Conservation (phyloP, 2,329 filamentous ascomycete species). For the Pleomassaria siparia region DNA sequence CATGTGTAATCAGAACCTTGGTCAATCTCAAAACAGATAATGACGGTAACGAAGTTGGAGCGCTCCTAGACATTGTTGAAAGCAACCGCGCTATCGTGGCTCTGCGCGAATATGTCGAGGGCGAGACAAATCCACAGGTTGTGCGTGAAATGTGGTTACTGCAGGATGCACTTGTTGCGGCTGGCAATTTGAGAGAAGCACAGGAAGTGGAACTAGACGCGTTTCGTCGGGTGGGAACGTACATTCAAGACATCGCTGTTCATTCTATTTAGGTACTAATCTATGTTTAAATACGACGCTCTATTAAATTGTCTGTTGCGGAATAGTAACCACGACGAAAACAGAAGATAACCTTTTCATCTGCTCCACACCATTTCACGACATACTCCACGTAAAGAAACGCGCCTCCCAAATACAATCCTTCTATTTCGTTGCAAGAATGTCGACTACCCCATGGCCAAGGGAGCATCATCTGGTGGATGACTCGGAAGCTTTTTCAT, state of each 20-base stretch:
- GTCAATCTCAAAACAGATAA: not conserved
- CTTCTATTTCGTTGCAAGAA: not conserved
- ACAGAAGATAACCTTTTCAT: not conserved
- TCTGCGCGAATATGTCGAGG: not conserved
- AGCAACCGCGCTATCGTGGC: not conserved
- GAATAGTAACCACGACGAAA: not conserved
- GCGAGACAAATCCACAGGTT: not conserved
- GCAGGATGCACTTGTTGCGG: not conserved
- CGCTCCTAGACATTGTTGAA: not conserved
- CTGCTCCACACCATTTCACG: not conserved
- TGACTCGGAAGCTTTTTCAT: not conserved
- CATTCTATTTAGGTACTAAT: not conserved
- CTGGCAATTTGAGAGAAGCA: not conserved
- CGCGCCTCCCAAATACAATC: not conserved
- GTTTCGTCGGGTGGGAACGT: not conserved
- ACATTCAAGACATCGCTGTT: not conserved
- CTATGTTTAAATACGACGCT: not conserved
- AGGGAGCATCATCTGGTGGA: not conserved
- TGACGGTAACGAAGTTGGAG: not conserved
- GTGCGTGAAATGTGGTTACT: conserved; percentile 1
- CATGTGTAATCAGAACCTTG: not conserved
- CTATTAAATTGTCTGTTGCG: not conserved
- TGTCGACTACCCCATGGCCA: not conserved
- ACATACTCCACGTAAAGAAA: not conserved
- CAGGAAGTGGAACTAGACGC: not conserved